Evolutionary conservation across 768 basidiomycete species (phyloP), one percentile per base, ranked within the genome.

Genomic region (Pleurotus salmoneostramineus): DNA sequence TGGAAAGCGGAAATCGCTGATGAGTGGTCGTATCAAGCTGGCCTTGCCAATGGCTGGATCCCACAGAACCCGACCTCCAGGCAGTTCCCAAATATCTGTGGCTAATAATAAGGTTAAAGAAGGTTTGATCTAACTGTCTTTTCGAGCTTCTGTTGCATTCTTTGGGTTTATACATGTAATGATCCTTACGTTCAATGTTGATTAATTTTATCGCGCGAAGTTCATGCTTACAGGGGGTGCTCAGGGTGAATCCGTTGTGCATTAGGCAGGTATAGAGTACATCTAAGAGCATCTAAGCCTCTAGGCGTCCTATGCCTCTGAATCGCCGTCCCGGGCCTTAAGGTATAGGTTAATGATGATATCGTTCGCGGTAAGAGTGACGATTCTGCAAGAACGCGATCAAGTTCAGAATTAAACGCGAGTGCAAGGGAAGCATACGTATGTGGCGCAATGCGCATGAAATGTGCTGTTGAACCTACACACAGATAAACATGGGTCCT

Each of bases 1-100:
- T 93, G 91, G 91, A 93, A 93, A 73, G 70, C 90, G 0, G 91
- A 93, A 70, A 73, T 73, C 60, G 87, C 91, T 2, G 89, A 92
- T 61, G 95, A 96, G 58, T 97, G 95, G 95, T 80, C 88, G 0
- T 96, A 96, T 74, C 82, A 89, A 61, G 85, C 88, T 46, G 93
- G 93, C 42, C 75, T 95, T 35, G 69, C 75, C 10, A 79, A 85
- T 60, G 93, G 93, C 17, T 95, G 91, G 91, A 95, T 96, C 67
- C 93, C 94, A 6, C 68, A 77, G 60, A 69, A 80, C 58, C 80
- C 81, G 4, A 79, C 79, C 6, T 62, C 68, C 32, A 69, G 65
- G 43, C 64, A 73, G 64, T 91, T 83, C 70, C 88, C 85, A 12
- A 79, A 74, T 62, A 88, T 88, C 56, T 95, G 89, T 62, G 73